phyloP scores from a whole-genome alignment of 768 basidiomycete genomes.

The Tremella mesenterica region DNA sequence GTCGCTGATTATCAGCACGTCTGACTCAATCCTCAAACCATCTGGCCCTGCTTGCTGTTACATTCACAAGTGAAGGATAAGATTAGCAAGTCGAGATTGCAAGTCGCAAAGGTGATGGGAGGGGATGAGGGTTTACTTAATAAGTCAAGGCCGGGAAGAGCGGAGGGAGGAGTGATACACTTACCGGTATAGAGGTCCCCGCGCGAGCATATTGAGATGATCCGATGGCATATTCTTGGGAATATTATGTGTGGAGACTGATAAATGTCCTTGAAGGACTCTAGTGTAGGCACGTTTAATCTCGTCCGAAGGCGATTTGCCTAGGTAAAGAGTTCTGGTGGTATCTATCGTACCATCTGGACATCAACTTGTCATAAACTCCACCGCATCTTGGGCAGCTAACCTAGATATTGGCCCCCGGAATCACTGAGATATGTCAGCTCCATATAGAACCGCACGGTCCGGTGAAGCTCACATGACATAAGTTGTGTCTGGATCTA shows the following conservation, averaged over 20 bases:
- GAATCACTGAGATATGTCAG: constrained; percentile 58
- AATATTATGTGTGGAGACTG: constrained; percentile 79
- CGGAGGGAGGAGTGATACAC: background rate
- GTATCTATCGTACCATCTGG: constrained; percentile 70
- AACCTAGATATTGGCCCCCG: constrained; percentile 52
- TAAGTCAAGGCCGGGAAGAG: too few relatives aligned
- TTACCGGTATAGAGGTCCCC: constrained; percentile 66
- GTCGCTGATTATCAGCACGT: too few relatives aligned
- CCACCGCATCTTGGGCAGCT: background rate
- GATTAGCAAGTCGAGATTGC: background rate
- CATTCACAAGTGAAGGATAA: too few relatives aligned
- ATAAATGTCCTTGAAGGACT: constrained; percentile 94
- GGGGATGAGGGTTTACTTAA: too few relatives aligned
- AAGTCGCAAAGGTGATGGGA: too few relatives aligned
- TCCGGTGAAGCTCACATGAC: constrained; percentile 58
- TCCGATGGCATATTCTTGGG: constrained; percentile 80
- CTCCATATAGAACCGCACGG: background rate
- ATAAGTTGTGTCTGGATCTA: constrained; percentile 72
- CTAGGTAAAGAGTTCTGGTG: constrained; percentile 56
- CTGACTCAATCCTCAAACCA: too few relatives aligned
- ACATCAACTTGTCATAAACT: constrained; percentile 47
- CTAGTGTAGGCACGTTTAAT: constrained; percentile 79
- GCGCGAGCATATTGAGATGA: constrained; percentile 79
- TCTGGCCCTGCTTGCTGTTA: too few relatives aligned
- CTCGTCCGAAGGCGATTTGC: constrained; percentile 73